Conservation (phyloP, 306 rosid genomes). For the Acacia crassicarpa region DNA sequence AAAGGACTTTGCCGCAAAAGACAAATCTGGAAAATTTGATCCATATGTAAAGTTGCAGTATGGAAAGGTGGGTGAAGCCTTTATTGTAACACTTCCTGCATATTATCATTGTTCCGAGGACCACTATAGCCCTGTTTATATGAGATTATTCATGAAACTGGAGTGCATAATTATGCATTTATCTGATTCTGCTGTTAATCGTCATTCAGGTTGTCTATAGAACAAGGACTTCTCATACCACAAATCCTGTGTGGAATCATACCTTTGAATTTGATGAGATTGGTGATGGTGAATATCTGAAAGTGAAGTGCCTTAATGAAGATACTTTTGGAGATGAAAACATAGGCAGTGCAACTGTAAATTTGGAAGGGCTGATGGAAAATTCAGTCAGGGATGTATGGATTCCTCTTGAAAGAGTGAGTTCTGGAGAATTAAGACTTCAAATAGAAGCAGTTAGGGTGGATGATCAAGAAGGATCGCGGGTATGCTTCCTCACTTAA, state of each 20-base stretch:
- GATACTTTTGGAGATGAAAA: conserved; percentile 79
- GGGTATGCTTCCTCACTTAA: conserved; percentile 50
- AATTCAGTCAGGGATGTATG: conserved; percentile 78
- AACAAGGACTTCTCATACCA: conserved; percentile 58
- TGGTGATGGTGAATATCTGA: conserved; percentile 78
- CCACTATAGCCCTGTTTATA: neutral
- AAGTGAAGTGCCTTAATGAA: conserved; percentile 66
- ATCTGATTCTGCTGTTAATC: conserved; percentile 24
- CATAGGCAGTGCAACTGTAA: conserved; percentile 89
- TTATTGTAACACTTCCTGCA: neutral
- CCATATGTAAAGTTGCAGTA: conserved; percentile 82
- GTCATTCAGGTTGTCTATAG: conserved; percentile 59
- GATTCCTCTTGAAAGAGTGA: conserved; percentile 91
- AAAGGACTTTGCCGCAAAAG: conserved; percentile 68
- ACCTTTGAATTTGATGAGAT: conserved; percentile 84
- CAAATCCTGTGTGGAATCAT: conserved; percentile 75
- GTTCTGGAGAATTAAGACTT: conserved; percentile 90
- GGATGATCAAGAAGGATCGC: conserved; percentile 74
- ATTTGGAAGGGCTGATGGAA: conserved; percentile 85
- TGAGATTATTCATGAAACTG: neutral
- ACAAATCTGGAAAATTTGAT: conserved; percentile 65
- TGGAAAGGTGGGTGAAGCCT: conserved; percentile 71
- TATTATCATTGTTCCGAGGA: conserved; percentile 10
- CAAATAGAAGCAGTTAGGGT: conserved; percentile 69
- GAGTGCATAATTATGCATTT: conserved; percentile 5